Base-by-base conservation (phyloP, 2,329 filamentous ascomycete genomes). In the Rhytidhysteron rufulum region DNA sequence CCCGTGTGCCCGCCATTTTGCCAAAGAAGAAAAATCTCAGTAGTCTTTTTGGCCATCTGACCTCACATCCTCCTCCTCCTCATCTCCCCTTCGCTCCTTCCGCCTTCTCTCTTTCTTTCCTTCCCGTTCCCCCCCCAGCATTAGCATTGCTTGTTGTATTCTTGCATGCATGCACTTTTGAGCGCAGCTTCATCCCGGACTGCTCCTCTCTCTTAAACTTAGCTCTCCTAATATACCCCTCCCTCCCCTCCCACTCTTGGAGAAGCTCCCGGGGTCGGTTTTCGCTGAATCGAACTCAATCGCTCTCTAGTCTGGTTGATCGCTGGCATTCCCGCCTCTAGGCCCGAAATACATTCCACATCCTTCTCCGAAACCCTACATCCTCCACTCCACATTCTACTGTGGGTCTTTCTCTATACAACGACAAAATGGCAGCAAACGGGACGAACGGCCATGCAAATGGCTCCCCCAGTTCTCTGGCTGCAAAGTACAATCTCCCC, bases 401-500 rank as follows among this genome's bases (percentile, higher is more conserved):
- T 13, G 20, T 54, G 53, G 44, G 57, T 55, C 55, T 57, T 57
- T 44, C 48, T 54, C 45, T 34, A 42, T 13, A 47, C 43, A 49
- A n/a, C n/a, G 33, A 57, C 53, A 60, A 19, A 45, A 65, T 65
- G 62, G 58, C 60, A 41, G 59, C 52, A 40, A 50, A 55, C 38
- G 51, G 51, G 47, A 62, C 60, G 55, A 67, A 67, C 54, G 68
- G 66, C 56, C 48, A 55, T 31, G 58, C 67, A 50, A 80, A 80
- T 58, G 78, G 76, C 60, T 64, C 70, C 38, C 67, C 70, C 41
- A 78, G 77, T 60, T 82, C 84, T 41, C 89, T 86, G 65, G 81
- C 88, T 51, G 83, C 88, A 55, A 88, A 86, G 72, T 82, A 88
- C 74, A 83, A 86, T 52, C 70, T 98, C 48, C 82, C 89, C 48